Evolutionary conservation across 305 asterid genomes (phyloP).

Genomic region (Rubia tinctorum): DNA sequence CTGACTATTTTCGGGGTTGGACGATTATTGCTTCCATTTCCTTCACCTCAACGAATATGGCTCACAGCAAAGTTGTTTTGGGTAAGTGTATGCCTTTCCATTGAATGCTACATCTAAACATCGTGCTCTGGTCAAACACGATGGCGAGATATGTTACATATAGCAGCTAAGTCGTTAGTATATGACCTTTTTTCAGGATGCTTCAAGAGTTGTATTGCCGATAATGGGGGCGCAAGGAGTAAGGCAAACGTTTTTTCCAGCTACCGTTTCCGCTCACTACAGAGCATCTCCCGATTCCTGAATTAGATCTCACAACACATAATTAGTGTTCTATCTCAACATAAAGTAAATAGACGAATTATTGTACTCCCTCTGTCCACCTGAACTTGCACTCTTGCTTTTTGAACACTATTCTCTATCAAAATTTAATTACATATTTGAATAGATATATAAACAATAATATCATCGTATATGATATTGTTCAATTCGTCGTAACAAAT

Average conservation of each 20-base stretch:
- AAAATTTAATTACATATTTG: too few species aligned
- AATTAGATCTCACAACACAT: neutral
- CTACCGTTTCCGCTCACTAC: conserved; percentile 33
- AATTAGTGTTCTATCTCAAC: neutral
- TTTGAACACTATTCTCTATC: too few species aligned
- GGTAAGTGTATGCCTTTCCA: conserved; percentile 31
- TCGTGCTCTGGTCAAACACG: neutral
- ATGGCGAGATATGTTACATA: too few species aligned
- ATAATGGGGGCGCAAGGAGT: conserved; percentile 34
- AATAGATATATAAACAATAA: too few species aligned
- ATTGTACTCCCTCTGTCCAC: too few species aligned
- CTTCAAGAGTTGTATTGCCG: conserved; percentile 30
- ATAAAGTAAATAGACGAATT: too few species aligned
- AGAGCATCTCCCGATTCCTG: conserved; percentile 17
- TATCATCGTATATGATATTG: too few species aligned
- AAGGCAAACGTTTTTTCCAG: conserved; percentile 37
- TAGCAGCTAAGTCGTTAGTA: too few species aligned
- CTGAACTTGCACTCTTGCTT: too few species aligned
- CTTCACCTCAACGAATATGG: conserved; percentile 52
- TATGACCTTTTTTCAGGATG: neutral
- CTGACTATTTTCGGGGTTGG: conserved; percentile 68
- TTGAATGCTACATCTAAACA: neutral
- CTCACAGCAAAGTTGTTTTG: conserved; percentile 51
- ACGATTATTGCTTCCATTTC: conserved; percentile 59
- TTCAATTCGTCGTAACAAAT: too few species aligned